Base-by-base conservation (phyloP, 2,329 filamentous ascomycete genomes). In the Sporothrix inflata region DNA sequence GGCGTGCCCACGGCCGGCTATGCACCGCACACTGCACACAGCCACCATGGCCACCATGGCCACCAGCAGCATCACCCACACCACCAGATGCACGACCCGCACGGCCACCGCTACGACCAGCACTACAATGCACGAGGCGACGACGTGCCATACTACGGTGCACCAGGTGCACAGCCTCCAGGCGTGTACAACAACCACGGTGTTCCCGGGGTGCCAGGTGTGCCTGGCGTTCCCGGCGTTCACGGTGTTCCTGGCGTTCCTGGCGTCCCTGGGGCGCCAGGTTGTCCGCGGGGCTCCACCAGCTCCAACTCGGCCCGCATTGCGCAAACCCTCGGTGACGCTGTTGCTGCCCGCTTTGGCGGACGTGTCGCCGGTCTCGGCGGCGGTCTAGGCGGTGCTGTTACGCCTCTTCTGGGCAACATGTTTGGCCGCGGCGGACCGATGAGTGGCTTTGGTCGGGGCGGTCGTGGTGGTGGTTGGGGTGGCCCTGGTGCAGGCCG, bases 351-450 rank as follows among this genome's bases (percentile, higher is more conserved):
- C 1, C 63, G 65, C 1, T 42, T 72, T 4, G 69, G 71, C 19
- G 57, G 49, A 0, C 63, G 60, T 1, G 63, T 45, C 1, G 68
- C 55, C 8, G 66, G 38, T n/a, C 34, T 68, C 2, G 24, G n/a
- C 2, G 67, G 51, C 7, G 51, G 34, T 9, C 11, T 67, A 0
- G 40, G 16, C 3, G 45, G 63, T 5, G 53, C 19, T 3, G 55
- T 49, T 3, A 21, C 69, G 1, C 63, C 72, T 3, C 2, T 72
- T 14, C 7, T 69, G 14, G 74, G 68, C 24, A 53, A 57, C 51
- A 27, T 73, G 27, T 72, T 74, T 27, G 51, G 69, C 55, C 63
- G 72, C 1, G 71, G 69, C 1, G 74, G 74, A 7, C n/a, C n/a
- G 9, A 16, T 34, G 38, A 57, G 72, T 12, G 70, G 70, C 38